These are phyloP conservation scores for Peziza echinospora DNA, from an alignment of 495 filamentous ascomycete genomes.

Conservation along the genomic window DNA sequence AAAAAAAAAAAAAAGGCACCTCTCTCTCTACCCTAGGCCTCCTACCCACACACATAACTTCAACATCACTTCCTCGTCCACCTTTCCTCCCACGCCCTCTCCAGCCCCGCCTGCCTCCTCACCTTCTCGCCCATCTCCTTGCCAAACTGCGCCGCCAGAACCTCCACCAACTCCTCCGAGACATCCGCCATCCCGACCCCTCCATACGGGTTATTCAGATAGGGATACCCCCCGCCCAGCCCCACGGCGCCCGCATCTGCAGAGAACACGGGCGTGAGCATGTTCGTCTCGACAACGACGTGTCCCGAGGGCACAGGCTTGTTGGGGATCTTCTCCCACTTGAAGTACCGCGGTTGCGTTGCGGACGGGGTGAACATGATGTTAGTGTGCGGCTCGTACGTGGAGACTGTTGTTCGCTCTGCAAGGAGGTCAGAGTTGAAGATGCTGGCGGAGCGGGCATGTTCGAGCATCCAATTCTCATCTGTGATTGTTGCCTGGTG, in stretches of 20 bases:
- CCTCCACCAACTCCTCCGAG: background rate
- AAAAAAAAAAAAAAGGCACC: too few relatives aligned
- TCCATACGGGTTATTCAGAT: background rate
- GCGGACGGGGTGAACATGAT: constrained; percentile 61
- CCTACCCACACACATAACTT: too few relatives aligned
- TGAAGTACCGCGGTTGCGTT: constrained; percentile 76
- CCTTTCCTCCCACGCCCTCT: background rate
- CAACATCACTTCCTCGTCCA: background rate
- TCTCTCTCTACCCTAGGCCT: too few relatives aligned
- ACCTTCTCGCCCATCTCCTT: background rate
- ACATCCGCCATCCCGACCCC: background rate
- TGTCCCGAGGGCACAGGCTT: background rate
- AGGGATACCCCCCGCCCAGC: background rate
- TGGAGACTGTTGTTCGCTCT: constrained; percentile 39
- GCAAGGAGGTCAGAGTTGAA: constrained; percentile 54
- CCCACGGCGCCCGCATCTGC: background rate
- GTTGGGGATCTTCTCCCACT: constrained; percentile 44
- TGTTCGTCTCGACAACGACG: constrained; percentile 9
- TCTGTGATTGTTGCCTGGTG: constrained; percentile 73
- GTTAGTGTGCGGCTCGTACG: constrained; percentile 91
- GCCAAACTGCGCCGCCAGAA: background rate
- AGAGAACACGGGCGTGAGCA: background rate
- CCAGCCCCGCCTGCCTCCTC: background rate
- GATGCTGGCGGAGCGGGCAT: constrained; percentile 68
- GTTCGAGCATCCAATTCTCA: constrained; percentile 93